Evolutionary conservation across 495 filamentous ascomycete genomes (phyloP), one percentile per base, ranked within the genome.

Genomic region (Antarctomyces pellizariae): DNA sequence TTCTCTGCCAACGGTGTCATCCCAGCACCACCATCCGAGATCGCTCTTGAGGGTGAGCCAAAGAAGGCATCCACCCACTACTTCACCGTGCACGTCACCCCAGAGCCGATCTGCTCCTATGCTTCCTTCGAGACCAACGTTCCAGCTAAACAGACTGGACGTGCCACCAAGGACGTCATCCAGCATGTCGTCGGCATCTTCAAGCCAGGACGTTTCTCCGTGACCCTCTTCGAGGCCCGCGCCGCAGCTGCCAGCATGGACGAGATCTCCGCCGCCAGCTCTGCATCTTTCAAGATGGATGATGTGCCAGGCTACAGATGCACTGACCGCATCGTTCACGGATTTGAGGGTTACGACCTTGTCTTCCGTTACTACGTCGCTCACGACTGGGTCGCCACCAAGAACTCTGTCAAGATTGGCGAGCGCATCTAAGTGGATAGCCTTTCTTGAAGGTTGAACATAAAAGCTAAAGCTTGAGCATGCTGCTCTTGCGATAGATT

Each of bases 71-170:
- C 56, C 7, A 78, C 73, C 10, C 79, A 95, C 52, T 99, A 99
- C 50, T 99, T 92, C 59, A 99, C 84, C 2, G 89, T 99, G 22
- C 89, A 99, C 46, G 89, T 99, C 33, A 99, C 89, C 0, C 89
- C 89, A 1, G 89, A 99, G 57, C 75, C 86, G 17, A 67, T 89
- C 42, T 99, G 84, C 59, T 91, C 80, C n/a, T 99, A 91, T 42
- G 89, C 89, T 9, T 92, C 82, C 3, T 99, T 99, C 43, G 89
- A 99, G 59, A 93, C 89, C 36, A 95, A 99, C 37, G 89, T 99
- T 4, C 86, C 89, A n/a, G 69, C 77, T 29, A 66, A 67, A 13
- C 77, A 89, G 50, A 73, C 64, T 26, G 84, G 84, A 7, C 79
- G 83, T 38, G 69, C 79, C 42, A 92, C 84, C 13, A 69, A 67